A percentile compares a stretch with the other conserved stretches of the same genome.
phyloP scores from a whole-genome alignment of 495 filamentous ascomycete species.

The Penicillium macrosclerotiorum region DNA sequence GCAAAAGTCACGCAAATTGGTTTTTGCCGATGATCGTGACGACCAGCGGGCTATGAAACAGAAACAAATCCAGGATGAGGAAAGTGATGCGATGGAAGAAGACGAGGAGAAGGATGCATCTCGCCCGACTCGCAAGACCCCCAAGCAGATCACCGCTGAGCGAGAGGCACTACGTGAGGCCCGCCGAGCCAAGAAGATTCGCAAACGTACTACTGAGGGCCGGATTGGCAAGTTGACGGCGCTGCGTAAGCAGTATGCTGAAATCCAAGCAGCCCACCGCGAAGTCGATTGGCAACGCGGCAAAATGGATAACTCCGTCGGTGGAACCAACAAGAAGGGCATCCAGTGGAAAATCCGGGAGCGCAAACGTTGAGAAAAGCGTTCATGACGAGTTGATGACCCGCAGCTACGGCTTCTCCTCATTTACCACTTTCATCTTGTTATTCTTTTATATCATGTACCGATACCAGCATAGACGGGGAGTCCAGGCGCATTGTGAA shows the following conservation, averaged over 20 bases:
- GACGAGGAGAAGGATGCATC: slow-evolving; percentile 28
- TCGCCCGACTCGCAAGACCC: slow-evolving; percentile 29
- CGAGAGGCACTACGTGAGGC: slow-evolving; percentile 40
- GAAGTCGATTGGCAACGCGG: slow-evolving; percentile 74
- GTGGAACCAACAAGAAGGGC: slow-evolving; percentile 76
- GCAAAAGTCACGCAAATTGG: slow-evolving; percentile 40
- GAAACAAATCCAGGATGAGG: slow-evolving; percentile 15
- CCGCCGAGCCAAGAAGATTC: slow-evolving; percentile 44
- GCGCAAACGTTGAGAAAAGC: slow-evolving; percentile 64
- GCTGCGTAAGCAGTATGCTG: slow-evolving; percentile 65
- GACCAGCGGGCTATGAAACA: slow-evolving; percentile 46
- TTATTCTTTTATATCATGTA: slow-evolving; percentile 9
- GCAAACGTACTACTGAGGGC: slow-evolving; percentile 47
- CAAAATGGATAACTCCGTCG: slow-evolving; percentile 78
- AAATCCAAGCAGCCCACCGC: slow-evolving; percentile 69
- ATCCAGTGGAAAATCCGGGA: slow-evolving; percentile 80
- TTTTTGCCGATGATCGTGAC: slow-evolving; percentile 56
- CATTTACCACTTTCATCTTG: slow-evolving; percentile 2
- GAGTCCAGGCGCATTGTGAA: slow-evolving; percentile 17
- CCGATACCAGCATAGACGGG: slow-evolving; percentile 26
- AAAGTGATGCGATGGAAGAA: slow-evolving; percentile 24
- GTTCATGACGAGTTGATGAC: slow-evolving; percentile 28
- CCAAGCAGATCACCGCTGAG: slow-evolving; percentile 42
- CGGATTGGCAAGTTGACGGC: slow-evolving; percentile 57
- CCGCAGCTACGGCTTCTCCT: slow-evolving; percentile 15